Conservation (phyloP, 495 filamentous ascomycete genomes). For the Pseudoneurospora amorphoporcata region DNA sequence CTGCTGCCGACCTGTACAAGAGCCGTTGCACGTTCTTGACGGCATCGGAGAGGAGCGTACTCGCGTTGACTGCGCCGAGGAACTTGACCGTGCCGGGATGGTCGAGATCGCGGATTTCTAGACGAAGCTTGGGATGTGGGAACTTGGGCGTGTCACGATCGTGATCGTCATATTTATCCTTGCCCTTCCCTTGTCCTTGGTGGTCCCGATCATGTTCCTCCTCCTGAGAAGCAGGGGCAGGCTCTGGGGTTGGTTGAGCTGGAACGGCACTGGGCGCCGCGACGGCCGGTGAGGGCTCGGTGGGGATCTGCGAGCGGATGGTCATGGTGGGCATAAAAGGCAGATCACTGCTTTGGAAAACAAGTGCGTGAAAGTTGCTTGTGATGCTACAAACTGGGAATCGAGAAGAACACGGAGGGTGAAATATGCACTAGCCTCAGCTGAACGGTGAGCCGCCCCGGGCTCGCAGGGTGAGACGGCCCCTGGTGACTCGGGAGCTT, state of each 20-base stretch:
- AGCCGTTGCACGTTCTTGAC: conserved; percentile 55
- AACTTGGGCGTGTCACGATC: conserved; percentile 14
- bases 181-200: neutral
- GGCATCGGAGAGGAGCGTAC: conserved; percentile 46
- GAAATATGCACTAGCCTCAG: neutral
- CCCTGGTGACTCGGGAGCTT: neutral
- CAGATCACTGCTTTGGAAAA: neutral
- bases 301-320: conserved; percentile 2
- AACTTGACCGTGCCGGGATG: conserved; percentile 55
- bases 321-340: conserved; percentile 4
- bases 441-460: neutral
- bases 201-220: neutral
- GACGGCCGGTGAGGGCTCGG: conserved; percentile 1
- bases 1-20: conserved; percentile 44
- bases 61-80: conserved; percentile 47
- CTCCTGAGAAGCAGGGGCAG: neutral
- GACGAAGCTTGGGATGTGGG: conserved; percentile 52
- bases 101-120: conserved; percentile 59
- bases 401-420: too few species aligned
- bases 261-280: conserved; percentile 5
- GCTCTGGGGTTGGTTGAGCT: neutral
- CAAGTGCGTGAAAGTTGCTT: neutral
- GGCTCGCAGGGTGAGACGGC: neutral
- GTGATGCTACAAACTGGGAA: too few species aligned
- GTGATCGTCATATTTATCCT: neutral